A percentile compares a stretch with the other conserved stretches of the same genome.
Conservation (phyloP, 2,329 filamentous ascomycete species). For the Phyllosticta paracitricarpa region DNA sequence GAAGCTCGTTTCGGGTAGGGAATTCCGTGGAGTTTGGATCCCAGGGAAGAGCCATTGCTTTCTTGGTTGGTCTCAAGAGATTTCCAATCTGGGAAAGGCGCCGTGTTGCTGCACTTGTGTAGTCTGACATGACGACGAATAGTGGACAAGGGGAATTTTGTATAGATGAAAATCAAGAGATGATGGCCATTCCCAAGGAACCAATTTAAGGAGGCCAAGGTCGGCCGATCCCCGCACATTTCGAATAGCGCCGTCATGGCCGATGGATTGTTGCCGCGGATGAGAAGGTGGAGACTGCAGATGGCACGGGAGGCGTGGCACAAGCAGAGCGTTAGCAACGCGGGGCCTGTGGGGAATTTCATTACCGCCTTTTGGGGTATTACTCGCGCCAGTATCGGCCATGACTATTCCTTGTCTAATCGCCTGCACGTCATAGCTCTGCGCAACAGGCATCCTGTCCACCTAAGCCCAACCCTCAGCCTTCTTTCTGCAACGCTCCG, state of each 20-base stretch:
- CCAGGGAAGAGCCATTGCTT: slow-evolving; percentile 41
- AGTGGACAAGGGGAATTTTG: background rate
- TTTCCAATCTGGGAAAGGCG: slow-evolving; percentile 36
- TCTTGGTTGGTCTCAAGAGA: slow-evolving; percentile 36
- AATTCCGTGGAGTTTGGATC: slow-evolving; percentile 44
- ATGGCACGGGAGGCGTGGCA: too few species aligned
- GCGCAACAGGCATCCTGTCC: background rate
- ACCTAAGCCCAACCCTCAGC: background rate
- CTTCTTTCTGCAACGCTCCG: background rate
- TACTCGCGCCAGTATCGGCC: background rate
- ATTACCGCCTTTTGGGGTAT: background rate
- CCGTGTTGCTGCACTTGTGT: slow-evolving; percentile 22
- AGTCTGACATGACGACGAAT: slow-evolving; percentile 21
- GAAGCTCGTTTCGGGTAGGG: slow-evolving; percentile 44
- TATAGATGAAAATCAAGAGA: background rate
- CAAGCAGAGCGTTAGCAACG: background rate
- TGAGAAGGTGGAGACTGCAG: background rate
- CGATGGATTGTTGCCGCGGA: background rate
- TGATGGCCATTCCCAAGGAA: background rate
- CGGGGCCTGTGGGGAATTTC: background rate
- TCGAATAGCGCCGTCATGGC: background rate
- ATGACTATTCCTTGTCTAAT: background rate
- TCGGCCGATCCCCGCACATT: background rate
- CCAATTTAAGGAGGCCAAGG: background rate
- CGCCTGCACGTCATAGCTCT: background rate